Conservation (phyloP, 2,329 filamentous ascomycete genomes). For the Botrytis fabae region DNA sequence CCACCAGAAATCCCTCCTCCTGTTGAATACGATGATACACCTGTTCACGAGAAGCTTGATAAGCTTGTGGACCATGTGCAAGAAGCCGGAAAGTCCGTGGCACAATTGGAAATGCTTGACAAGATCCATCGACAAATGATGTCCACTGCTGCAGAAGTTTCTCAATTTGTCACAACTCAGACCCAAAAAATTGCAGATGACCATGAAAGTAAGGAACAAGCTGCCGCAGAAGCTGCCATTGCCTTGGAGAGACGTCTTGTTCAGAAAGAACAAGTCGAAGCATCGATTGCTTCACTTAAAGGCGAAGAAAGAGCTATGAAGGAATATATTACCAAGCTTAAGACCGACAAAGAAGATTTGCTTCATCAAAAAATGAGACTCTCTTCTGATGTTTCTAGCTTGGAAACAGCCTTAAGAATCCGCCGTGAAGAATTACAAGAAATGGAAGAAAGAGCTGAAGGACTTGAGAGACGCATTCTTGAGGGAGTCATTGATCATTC, state of each 20-base stretch:
- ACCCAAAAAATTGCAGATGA: constrained; percentile 73
- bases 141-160: constrained; percentile 79
- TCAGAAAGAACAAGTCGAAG: constrained; percentile 63
- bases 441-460: constrained; percentile 88
- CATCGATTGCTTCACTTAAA: constrained; percentile 49
- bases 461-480: constrained; percentile 85
- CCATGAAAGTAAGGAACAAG: constrained; percentile 74
- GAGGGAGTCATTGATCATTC: constrained; percentile 97
- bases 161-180: constrained; percentile 76
- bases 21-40: constrained; percentile 63
- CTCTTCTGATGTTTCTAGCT: constrained; percentile 80
- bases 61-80: constrained; percentile 63
- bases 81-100: constrained; percentile 66
- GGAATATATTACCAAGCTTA: constrained; percentile 51
- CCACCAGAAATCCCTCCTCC: constrained; percentile 58
- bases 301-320: constrained; percentile 65
- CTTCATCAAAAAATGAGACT: constrained; percentile 76
- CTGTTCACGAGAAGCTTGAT: constrained; percentile 58
- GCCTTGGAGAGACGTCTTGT: constrained; percentile 74
- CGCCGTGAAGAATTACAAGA: constrained; percentile 86
- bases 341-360: constrained; percentile 70
- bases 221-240: constrained; percentile 75
- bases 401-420: constrained; percentile 86
- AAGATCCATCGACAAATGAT: constrained; percentile 87
- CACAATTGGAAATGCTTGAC: constrained; percentile 79